Conservation (phyloP, 129 eudicot genomes). For the Centrapalus pauciflorus region DNA sequence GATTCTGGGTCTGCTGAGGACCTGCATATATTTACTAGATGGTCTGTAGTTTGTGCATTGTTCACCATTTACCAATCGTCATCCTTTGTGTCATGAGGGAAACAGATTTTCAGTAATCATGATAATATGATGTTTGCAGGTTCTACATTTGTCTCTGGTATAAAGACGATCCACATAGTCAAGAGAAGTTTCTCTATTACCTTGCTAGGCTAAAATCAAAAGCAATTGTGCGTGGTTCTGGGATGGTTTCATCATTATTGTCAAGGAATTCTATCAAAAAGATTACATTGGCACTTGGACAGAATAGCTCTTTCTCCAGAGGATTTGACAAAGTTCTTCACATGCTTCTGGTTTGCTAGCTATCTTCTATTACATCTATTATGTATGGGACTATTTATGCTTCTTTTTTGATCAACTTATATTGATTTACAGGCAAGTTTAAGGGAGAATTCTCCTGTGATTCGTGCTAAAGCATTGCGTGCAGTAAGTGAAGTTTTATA, state of each 20-base stretch:
- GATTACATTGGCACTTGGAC: conserved; percentile 75
- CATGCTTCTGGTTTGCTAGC: conserved; percentile 75
- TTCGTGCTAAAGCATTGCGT: conserved; percentile 94
- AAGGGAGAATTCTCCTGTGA: conserved; percentile 87
- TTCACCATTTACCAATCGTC: conserved; percentile 14
- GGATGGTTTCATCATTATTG: conserved; percentile 49
- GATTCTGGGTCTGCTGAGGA: conserved; percentile 82
- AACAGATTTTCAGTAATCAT: not conserved
- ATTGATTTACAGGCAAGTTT: conserved; percentile 73
- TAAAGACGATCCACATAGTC: conserved; percentile 77
- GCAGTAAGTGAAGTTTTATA: conserved; percentile 66
- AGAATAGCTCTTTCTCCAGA: conserved; percentile 77
- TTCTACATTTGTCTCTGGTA: conserved; percentile 94
- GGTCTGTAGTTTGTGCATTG: conserved; percentile 58
- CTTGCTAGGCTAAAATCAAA: conserved; percentile 73
- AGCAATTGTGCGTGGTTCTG: conserved; percentile 67
- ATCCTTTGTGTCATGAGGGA: conserved; percentile 6
- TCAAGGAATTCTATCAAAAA: conserved; percentile 69
- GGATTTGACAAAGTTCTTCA: conserved; percentile 94
- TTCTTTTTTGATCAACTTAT: not conserved
- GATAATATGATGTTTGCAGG: conserved; percentile 51
- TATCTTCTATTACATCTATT: conserved; percentile 10
- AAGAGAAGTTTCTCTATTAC: conserved; percentile 48
- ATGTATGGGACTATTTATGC: not conserved
- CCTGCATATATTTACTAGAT: conserved; percentile 70